Evolutionary conservation across 495 filamentous ascomycete species (phyloP).

Genomic region (Podospora conica): DNA sequence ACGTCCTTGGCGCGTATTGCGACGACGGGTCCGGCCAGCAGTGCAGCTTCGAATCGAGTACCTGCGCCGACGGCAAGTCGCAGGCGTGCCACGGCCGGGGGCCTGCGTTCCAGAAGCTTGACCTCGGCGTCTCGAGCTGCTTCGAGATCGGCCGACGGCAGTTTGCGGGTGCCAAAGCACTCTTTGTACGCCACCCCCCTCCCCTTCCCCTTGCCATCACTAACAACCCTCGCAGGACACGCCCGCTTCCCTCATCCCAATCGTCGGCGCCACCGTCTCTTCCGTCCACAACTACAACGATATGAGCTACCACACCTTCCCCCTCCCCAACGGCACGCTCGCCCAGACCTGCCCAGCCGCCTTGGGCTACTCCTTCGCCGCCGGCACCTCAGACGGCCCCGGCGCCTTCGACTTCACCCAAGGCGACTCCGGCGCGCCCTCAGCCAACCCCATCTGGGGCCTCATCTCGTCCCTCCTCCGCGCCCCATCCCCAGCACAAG

Average conservation of each 20-base stretch:
- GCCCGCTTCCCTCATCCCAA: slow-evolving; percentile 39
- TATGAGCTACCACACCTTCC: slow-evolving; percentile 55
- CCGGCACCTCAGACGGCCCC: slow-evolving; percentile 86
- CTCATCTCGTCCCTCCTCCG: slow-evolving; percentile 68
- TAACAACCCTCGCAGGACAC: slow-evolving; percentile 26
- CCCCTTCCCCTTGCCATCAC: background rate
- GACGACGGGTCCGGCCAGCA: slow-evolving; percentile 66
- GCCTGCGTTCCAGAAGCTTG: slow-evolving; percentile 64
- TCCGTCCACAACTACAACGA: slow-evolving; percentile 67
- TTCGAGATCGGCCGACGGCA: slow-evolving; percentile 67
- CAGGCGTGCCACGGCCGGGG: slow-evolving; percentile 78
- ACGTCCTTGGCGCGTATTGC: slow-evolving; percentile 77
- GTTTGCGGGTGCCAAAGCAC: slow-evolving; percentile 54
- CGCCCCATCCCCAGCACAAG: slow-evolving; percentile 63
- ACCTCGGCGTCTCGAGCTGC: slow-evolving; percentile 66
- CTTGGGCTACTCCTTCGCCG: slow-evolving; percentile 89
- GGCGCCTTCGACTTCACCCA: slow-evolving; percentile 93
- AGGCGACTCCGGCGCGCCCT: slow-evolving; percentile 59
- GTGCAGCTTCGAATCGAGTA: slow-evolving; percentile 71
- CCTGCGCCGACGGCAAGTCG: slow-evolving; percentile 63
- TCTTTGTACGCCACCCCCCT: slow-evolving; percentile 45
- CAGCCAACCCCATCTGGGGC: slow-evolving; percentile 71
- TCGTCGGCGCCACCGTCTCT: slow-evolving; percentile 47
- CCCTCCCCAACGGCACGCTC: slow-evolving; percentile 64
- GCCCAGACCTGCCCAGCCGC: slow-evolving; percentile 83